Evolutionary conservation across 345 rosid species (phyloP).

Genomic region (Gossypium turneri): DNA sequence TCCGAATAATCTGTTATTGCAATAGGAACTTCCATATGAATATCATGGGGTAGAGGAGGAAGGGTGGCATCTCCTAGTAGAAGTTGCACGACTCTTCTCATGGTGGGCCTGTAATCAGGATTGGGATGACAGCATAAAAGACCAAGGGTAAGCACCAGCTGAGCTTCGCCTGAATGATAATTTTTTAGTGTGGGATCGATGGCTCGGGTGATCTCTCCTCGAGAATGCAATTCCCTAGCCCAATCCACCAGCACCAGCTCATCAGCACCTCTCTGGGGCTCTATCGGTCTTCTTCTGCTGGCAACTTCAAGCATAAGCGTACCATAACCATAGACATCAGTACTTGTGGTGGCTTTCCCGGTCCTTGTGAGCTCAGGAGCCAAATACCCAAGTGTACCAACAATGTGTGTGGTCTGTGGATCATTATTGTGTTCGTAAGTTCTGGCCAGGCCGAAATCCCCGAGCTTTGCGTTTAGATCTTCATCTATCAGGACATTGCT

Average conservation of each 20-base stretch:
- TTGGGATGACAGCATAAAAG: slow-evolving; percentile 30
- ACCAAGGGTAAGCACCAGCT: slow-evolving; percentile 33
- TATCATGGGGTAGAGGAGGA: slow-evolving; percentile 16
- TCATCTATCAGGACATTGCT: slow-evolving; percentile 45
- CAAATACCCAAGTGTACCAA: slow-evolving; percentile 48
- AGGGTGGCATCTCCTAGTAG: slow-evolving; percentile 25
- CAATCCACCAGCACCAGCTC: slow-evolving; percentile 43
- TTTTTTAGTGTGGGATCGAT: slow-evolving; percentile 29
- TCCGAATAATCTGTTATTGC: background rate
- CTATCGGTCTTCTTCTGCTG: slow-evolving; percentile 42
- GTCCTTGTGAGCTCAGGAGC: slow-evolving; percentile 56
- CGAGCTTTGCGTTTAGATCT: slow-evolving; percentile 36
- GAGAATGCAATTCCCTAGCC: slow-evolving; percentile 23
- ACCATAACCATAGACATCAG: slow-evolving; percentile 49
- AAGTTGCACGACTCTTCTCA: slow-evolving; percentile 30
- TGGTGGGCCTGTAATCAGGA: slow-evolving; percentile 32
- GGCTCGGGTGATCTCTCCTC: slow-evolving; percentile 18
- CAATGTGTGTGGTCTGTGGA: slow-evolving; percentile 37
- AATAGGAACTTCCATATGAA: slow-evolving; percentile 12
- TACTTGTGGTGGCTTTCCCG: slow-evolving; percentile 42
- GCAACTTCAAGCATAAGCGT: slow-evolving; percentile 46
- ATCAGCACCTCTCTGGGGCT: slow-evolving; percentile 23
- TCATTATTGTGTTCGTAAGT: slow-evolving; percentile 40
- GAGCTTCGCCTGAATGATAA: slow-evolving; percentile 28
- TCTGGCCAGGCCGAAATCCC: slow-evolving; percentile 52